phyloP scores from a whole-genome alignment of 768 basidiomycete genomes.

The Boletus barrowsii region DNA sequence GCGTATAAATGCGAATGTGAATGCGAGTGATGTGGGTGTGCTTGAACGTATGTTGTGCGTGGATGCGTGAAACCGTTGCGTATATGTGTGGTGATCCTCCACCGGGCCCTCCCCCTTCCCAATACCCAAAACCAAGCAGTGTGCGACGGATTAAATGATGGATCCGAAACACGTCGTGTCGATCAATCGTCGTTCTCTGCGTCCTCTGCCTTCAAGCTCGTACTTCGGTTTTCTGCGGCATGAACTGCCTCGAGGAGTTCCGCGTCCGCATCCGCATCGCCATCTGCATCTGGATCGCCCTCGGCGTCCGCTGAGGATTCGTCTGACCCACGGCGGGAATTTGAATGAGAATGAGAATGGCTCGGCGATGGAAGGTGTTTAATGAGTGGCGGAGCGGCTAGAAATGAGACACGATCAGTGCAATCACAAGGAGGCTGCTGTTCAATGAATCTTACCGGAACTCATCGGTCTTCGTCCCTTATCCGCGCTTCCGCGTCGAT shows the following conservation, averaged over 20 bases:
- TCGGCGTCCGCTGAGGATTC: constrained; percentile 30
- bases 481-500: constrained; percentile 20
- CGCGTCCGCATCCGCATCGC: constrained; percentile 38
- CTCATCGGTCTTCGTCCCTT: constrained; percentile 29
- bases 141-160: background rate
- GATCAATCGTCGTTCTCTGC: constrained; percentile 22
- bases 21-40: background rate
- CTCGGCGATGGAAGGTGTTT: constrained; percentile 27
- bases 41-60: background rate
- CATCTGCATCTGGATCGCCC: constrained; percentile 38
- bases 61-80: constrained; percentile 5
- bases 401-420: background rate
- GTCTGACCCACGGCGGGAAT: constrained; percentile 27
- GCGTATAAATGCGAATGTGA: constrained; percentile 5
- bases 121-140: constrained; percentile 10
- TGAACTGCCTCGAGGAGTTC: constrained; percentile 52
- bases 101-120: constrained; percentile 14
- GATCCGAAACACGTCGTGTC: background rate
- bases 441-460: constrained; percentile 18
- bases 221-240: constrained; percentile 45
- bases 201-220: constrained; percentile 30
- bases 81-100: background rate
- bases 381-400: constrained; percentile 13
- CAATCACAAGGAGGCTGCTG: too few species aligned
- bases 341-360: constrained; percentile 22